Conservation (phyloP, 2,329 filamentous ascomycete genomes). For the Neofusicoccum cordaticola region DNA sequence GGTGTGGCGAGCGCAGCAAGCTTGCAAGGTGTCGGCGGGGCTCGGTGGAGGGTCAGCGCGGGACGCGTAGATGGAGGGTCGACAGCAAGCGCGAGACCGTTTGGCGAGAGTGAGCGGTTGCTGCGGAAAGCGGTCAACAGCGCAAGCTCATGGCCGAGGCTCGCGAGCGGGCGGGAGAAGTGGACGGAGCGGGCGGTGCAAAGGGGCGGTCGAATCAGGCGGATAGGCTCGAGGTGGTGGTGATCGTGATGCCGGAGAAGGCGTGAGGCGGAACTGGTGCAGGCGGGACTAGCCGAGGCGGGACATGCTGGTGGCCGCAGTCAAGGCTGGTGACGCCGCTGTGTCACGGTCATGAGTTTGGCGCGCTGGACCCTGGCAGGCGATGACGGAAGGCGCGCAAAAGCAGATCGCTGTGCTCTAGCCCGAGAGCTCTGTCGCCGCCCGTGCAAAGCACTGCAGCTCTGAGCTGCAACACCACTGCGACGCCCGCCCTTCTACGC, state of each 20-base stretch:
- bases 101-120: not conserved
- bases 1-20: not conserved
- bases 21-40: not conserved
- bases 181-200: not conserved
- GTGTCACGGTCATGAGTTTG: not conserved
- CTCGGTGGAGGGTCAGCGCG: not conserved
- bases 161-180: not conserved
- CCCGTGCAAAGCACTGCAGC: not conserved
- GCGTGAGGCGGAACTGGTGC: not conserved
- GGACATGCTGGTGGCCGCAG: not conserved
- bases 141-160: slow-evolving; percentile 4
- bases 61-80: not conserved
- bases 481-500: not conserved
- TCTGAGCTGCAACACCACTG: not conserved
- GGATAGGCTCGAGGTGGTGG: not conserved
- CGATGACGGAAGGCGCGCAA: slow-evolving; percentile 12
- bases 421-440: slow-evolving; percentile 5
- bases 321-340: not conserved
- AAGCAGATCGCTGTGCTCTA: not conserved
- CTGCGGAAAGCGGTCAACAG: not conserved
- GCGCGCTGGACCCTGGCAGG: not conserved
- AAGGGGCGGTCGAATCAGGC: not conserved
- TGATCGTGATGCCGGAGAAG: not conserved
- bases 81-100: not conserved
- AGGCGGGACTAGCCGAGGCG: not conserved